Conservation (phyloP, 2,329 filamentous ascomycete genomes). For the Aulographum hederae region DNA sequence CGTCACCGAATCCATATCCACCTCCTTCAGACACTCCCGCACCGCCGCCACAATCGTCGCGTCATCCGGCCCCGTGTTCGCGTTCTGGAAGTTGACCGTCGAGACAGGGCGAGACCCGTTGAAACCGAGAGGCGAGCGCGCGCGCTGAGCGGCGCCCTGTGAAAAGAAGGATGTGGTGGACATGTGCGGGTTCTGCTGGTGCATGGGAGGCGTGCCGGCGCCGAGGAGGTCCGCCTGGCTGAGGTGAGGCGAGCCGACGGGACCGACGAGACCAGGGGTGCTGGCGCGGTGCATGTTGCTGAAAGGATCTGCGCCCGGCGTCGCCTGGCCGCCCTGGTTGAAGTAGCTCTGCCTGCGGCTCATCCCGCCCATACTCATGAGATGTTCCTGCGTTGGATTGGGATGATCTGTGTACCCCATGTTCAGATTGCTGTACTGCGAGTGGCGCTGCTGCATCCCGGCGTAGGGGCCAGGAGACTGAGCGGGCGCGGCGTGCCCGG, state of each 20-base stretch:
- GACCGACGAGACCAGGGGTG: slow-evolving; percentile 22
- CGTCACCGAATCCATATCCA: slow-evolving; percentile 90
- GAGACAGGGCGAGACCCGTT: slow-evolving; percentile 30
- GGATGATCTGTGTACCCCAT: slow-evolving; percentile 43
- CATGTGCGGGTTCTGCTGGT: slow-evolving; percentile 9
- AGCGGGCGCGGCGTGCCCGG: slow-evolving; percentile 21
- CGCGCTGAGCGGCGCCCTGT: background rate
- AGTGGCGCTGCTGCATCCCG: slow-evolving; percentile 46
- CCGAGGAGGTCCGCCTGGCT: background rate
- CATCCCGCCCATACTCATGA: slow-evolving; percentile 42
- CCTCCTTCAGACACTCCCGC: slow-evolving; percentile 62
- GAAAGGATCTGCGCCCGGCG: too few species aligned
- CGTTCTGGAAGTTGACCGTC: slow-evolving; percentile 40
- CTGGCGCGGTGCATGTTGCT: slow-evolving; percentile 14
- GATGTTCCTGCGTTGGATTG: slow-evolving; percentile 26
- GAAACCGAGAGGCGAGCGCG: slow-evolving; percentile 1
- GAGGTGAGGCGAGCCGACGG: too few species aligned
- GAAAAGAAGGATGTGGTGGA: slow-evolving; percentile 10
- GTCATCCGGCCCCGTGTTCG: slow-evolving; percentile 52
- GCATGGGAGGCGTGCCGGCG: too few species aligned
- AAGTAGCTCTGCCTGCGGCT: slow-evolving; percentile 14
- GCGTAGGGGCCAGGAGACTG: slow-evolving; percentile 60
- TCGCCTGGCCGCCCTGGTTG: slow-evolving; percentile 8
- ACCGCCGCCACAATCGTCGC: slow-evolving; percentile 68
- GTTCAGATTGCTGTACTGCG: slow-evolving; percentile 47